Base-by-base conservation (phyloP, 2,329 filamentous ascomycete genomes). In the Ilyonectria robusta region DNA sequence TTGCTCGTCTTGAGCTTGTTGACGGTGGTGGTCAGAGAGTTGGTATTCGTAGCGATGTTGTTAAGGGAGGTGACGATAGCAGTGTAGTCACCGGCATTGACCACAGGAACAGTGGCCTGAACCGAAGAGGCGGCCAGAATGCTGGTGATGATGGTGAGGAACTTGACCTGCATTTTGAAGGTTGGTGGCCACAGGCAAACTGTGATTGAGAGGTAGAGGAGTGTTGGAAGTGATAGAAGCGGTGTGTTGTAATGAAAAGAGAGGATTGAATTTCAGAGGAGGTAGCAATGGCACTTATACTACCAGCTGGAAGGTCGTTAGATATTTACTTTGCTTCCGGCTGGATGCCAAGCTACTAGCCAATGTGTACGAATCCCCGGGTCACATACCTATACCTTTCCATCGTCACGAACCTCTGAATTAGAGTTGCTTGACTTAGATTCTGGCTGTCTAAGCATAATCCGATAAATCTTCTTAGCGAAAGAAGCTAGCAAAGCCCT, bases 121-220 rank as follows among this genome's bases (percentile, higher is more conserved):
- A 55, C 68, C 26, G 60, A 59, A 4, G 66, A 61, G 19, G 63
- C 66, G 46, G 60, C 65, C 26, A 74, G 62, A 44, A 69, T 59
- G 62, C 69, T n/a, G 55, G 70, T 60, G 53, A 58, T 47, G 40
- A 71, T n/a, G 56, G 68, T 54, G 26, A 73, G 44, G 31, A 71
- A 7, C 59, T 73, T 72, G 67, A 72, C 62, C 40, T 68, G 64
- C 71, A 72, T 74, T 15, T 33, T 59, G 47, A 42, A 31, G 47
- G 21, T 60, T 47, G 48, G 2, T 11, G 19, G 3, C 4, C 6
- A 33, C 23, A 17, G 21, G 33, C 15, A 19, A 42, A 13, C 5
- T 42, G 3, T 47, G 21, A 33, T n/a, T 42, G 17, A 17, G 40
- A n/a, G 11, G 37, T 6, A 40, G 44, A 6, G 57, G n/a, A 46